Evolutionary conservation across 805 yeast species (phyloP).

Genomic region (Lachancea meyersii): DNA sequence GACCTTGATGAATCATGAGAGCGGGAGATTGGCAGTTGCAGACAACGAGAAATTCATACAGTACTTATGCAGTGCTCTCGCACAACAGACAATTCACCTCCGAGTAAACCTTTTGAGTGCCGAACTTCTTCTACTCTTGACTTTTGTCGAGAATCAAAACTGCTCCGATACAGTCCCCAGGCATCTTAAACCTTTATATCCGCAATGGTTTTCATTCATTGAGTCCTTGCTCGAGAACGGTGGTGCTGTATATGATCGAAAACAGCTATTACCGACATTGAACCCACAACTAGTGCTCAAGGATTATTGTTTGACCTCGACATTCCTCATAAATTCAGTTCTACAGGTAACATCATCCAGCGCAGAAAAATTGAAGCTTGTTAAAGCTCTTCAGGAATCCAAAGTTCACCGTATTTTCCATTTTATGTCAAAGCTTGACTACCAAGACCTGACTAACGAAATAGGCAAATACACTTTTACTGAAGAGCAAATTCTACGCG

Average conservation of each 20-base stretch:
- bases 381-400: constrained; percentile 53
- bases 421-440: constrained; percentile 46
- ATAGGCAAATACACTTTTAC: constrained; percentile 44
- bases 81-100: constrained; percentile 11
- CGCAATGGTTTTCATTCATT: constrained; percentile 12
- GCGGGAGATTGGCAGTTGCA: constrained; percentile 16
- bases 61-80: constrained; percentile 17
- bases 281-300: constrained; percentile 33
- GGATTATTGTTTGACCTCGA: constrained; percentile 66
- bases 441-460: constrained; percentile 58
- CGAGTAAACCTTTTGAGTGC: constrained; percentile 19
- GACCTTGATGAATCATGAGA: constrained; percentile 20
- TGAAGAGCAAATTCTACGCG: constrained; percentile 34
- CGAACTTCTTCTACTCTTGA: constrained; percentile 22
- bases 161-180: constrained; percentile 21
- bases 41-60: constrained; percentile 11
- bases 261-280: constrained; percentile 7
- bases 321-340: constrained; percentile 64
- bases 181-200: constrained; percentile 9
- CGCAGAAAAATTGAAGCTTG: constrained; percentile 43
- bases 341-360: constrained; percentile 37
- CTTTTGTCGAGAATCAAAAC: constrained; percentile 24
- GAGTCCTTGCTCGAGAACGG: constrained; percentile 7
- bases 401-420: constrained; percentile 50
- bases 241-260: background rate